Base-by-base conservation (phyloP, 2,329 filamentous ascomycete species). In the Metarhizium anisopliae region DNA sequence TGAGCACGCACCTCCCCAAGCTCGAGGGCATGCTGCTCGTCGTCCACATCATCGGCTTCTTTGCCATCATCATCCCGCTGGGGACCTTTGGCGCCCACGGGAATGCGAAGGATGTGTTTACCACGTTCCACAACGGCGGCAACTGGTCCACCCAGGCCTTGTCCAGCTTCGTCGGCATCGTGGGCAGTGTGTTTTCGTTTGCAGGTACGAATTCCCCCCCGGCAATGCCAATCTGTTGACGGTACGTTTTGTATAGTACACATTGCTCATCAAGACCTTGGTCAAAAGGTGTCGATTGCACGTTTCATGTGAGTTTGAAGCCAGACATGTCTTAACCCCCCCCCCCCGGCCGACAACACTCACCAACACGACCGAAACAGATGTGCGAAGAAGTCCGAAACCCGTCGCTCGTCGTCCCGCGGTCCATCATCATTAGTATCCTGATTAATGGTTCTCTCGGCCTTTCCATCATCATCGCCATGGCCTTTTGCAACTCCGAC, bases 1-100 rank as follows among this genome's bases (percentile, higher is more conserved):
- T 78, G 16, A 75, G 67, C 42, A 69, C 68, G 1, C 64, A 67
- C 16, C 68, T 83, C 18, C 75, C 80, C 20, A 71, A 75, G 50
- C 69, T 83, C 47, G 79, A 83, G 62, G 74, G 73, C 0, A 54
- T 77, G 6, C 72, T 80, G 51, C 66, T 83, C 20, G 70, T 77
- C 45, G 60, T 81, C 6, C 79, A 82, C 47, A 64, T 78, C 7
- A 50, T 69, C 0, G 68, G 68, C 0, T 70, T 70, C 61, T 69
- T 70, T 13, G 68, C 61, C 11, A 64, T 70, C 16, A 52, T 70
- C 0, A 65, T 70, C 25, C 62, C 68, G 0, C 63, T 70, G 2
- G 61, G 68, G 8, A 62, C 59, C 60, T 74, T 4, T 65, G 69
- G 5, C 61, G 65, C 2, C 69, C 72, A 38, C 66, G 62, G 1